These are phyloP conservation scores for Cladorrhinum sp. DNA, from an alignment of 2,329 filamentous ascomycete genomes.

Conservation along the genomic window DNA sequence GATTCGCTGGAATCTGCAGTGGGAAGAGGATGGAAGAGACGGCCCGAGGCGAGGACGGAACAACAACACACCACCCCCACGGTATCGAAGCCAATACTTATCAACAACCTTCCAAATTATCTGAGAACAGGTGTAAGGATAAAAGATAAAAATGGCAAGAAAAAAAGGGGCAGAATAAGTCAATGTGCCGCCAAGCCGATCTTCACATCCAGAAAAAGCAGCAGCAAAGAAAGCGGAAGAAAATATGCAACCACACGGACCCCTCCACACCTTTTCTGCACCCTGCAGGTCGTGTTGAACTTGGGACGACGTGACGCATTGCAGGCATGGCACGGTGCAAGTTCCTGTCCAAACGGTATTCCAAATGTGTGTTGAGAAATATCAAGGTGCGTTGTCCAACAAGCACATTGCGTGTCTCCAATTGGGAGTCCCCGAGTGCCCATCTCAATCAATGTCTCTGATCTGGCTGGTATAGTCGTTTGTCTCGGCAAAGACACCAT, in stretches of 20 bases:
- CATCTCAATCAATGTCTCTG: no score
- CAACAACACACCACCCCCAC: background rate
- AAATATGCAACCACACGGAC: slow-evolving; percentile 5
- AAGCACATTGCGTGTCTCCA: no score
- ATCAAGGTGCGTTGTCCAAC: background rate
- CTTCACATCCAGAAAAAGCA: background rate
- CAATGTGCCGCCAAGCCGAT: background rate
- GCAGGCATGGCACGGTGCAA: background rate
- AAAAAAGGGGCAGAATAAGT: background rate
- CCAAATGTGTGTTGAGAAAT: background rate
- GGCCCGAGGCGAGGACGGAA: slow-evolving; percentile 5
- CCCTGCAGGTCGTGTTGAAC: background rate
- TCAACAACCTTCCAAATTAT: background rate
- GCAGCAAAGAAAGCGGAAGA: background rate
- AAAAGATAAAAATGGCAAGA: background rate
- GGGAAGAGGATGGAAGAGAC: background rate
- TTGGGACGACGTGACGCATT: background rate
- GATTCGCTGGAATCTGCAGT: background rate
- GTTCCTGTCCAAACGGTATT: background rate
- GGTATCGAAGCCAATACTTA: no score
- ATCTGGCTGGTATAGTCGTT: background rate
- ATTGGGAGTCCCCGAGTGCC: no score
- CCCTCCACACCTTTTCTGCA: background rate
- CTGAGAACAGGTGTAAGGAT: background rate
- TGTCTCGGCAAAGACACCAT: background rate